Evolutionary conservation across 352 stramenopile genomes (phyloP), one percentile per base, ranked within the genome.

Genomic region (Globisporangium sylvaticum): DNA sequence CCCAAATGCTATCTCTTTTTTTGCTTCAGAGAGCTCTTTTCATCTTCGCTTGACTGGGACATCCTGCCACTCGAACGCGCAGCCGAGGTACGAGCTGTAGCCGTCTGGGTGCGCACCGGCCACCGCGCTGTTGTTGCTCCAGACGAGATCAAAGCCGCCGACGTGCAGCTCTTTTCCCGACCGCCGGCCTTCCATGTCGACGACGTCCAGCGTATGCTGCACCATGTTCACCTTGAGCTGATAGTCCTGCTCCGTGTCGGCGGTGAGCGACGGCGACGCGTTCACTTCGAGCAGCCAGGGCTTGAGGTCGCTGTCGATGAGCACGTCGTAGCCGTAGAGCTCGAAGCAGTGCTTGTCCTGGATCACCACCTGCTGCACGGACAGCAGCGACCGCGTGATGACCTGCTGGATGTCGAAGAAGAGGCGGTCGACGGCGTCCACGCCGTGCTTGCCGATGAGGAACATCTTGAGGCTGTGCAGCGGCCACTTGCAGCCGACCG

Each of bases 311-410:
- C 73, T 78, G 77, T 97, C 89, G 55, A 97, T 80, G 55, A 97
- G 80, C 25, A 97, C 79, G 71, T 97, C 89, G 74, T 96, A 96
- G n/a, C 89, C 89, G 69, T 96, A 97, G 44, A 91, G 81, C 68
- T 97, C 89, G 55, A 95, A 97, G 76, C 89, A 96, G 68, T 97
- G 89, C 63, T 79, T 72, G 75, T 97, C 89, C 63, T 95, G 91
- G 65, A 95, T 95, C 69, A 97, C 89, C 10, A 89, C 75, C 14
- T 83, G 79, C 72, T 97, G 90, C 9, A 97, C 92, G 12, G 89
- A 78, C 44, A 91, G 50, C 29, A 97, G 66, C 25, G 87, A 96
- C 58, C 89, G 81, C 29, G 90, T 89, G 66, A 97, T 89, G 66
- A 98, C 71, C 27, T 71, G 67, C 63, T 97, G 84, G 56, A 97